Conservation (phyloP, 2,329 filamentous ascomycete species). For the Claviceps sp. region DNA sequence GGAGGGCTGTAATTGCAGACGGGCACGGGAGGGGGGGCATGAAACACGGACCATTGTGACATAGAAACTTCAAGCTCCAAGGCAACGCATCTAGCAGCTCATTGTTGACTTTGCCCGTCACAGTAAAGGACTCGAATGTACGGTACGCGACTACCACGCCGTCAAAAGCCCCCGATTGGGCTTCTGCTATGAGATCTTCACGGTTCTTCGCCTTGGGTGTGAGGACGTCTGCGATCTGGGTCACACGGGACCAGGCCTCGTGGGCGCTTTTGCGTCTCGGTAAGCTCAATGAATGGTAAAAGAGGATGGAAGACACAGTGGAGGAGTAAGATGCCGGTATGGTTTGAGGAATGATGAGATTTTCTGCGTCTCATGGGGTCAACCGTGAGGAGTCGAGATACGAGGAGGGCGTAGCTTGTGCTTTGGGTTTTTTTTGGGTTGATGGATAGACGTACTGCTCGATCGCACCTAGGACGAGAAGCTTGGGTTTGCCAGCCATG, state of each 20-base stretch:
- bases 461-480: conserved; percentile 26
- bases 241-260: conserved; percentile 48
- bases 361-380: no score
- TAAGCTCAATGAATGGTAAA: no score
- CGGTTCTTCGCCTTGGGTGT: conserved; percentile 47
- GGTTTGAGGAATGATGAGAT: no score
- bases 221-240: conserved; percentile 50
- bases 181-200: conserved; percentile 55
- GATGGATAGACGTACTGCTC: conserved; percentile 20
- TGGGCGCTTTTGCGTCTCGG: conserved; percentile 37
- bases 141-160: conserved; percentile 54
- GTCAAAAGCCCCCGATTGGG: conserved; percentile 49
- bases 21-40: not conserved
- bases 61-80: conserved; percentile 40
- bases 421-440: no score
- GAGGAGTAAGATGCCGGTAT: no score
- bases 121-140: conserved; percentile 49
- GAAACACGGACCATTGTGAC: conserved; percentile 39
- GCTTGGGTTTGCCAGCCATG: conserved; percentile 19
- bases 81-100: conserved; percentile 51
- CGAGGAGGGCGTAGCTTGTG: no score
- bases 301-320: no score
- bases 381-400: no score
- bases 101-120: conserved; percentile 58
- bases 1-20: not conserved